Evolutionary conservation across 1,139 yeast genomes (phyloP), one percentile per base, ranked within the genome.

Genomic region (Lipomyces yarrowii): DNA sequence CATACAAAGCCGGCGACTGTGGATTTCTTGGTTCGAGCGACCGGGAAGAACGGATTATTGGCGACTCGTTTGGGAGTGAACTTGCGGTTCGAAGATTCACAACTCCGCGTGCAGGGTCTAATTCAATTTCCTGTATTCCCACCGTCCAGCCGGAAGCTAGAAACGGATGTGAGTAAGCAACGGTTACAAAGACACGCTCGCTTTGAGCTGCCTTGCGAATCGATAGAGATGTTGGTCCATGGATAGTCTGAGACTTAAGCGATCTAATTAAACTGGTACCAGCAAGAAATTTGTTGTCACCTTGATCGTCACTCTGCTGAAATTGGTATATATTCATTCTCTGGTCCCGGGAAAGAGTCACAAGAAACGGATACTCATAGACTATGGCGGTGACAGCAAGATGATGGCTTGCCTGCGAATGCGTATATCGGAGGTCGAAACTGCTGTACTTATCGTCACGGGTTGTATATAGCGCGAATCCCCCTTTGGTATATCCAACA

Each of bases 401-500:
- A 7, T 51, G 30, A 23, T n/a, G n/a, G n/a, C 18, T 30, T 15
- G 11, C 23, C 2, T 64, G 60, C 15, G 67, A 51, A 15, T 54
- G 62, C 7, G 59, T 26, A 21, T 57, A 61, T 2, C 21, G 58
- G 8, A 59, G 52, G 15, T 48, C 21, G 15, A 61, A 30, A 11
- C 21, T 39, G 11, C 23, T 21, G 51, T 15, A 10, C 7, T 32
- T 35, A 6, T 33, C 10, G 10, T 53, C 46, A 18, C 30, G 6
- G 37, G 42, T 39, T 10, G 35, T 33, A 33, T 60, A 65, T 4
- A 65, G 30, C 1, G 62, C 60, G 35, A 63, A 63, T 6, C 61
- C 66, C 1, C 68, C 68, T 23, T 30, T 33, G 10, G 30, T 33
- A 37, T 64, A 65, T 11, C 65, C 67, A n/a, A 65, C 61, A n/a